These are phyloP conservation scores for Fragilariopsis cylindrus DNA, from an alignment of 108 stramenopile genomes.

Conservation along the genomic window DNA sequence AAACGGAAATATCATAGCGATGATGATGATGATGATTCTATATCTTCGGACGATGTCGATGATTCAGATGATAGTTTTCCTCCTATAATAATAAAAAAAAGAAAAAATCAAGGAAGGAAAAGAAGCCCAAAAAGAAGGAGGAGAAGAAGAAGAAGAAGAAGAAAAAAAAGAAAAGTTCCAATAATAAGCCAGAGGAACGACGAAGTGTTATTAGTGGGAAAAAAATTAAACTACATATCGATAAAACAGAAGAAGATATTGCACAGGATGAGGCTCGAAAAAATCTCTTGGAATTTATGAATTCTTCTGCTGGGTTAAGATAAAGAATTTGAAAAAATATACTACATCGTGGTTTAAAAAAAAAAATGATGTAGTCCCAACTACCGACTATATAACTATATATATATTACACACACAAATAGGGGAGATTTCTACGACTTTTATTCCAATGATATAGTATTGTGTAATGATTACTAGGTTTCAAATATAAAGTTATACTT, in stretches of 20 bases:
- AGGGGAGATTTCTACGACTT: too few relatives aligned
- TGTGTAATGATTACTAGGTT: too few relatives aligned
- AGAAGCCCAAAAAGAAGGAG: conserved; percentile 10
- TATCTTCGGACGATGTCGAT: conserved; percentile 20
- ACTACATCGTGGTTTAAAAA: background rate
- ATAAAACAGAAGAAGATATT: conserved; percentile 80
- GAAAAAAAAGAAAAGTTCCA: conserved; percentile 27
- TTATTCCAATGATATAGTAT: too few relatives aligned
- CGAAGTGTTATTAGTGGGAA: conserved; percentile 81
- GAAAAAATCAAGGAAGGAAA: conserved; percentile 22
- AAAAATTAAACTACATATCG: conserved; percentile 81
- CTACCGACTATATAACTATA: too few relatives aligned
- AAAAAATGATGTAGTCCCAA: background rate
- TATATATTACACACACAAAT: too few relatives aligned
- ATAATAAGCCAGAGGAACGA: conserved; percentile 37
- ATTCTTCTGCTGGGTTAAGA: conserved; percentile 52
- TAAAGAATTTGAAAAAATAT: background rate
- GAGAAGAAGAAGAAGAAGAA: conserved; percentile 29
- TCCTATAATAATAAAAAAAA: conserved; percentile 12
- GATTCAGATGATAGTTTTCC: conserved; percentile 9
- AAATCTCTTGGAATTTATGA: conserved; percentile 80
- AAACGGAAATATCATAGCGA: conserved; percentile 9
- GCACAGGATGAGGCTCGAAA: conserved; percentile 76
- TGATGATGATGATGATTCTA: conserved; percentile 19
- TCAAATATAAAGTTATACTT: background rate